Evolutionary conservation across 345 rosid genomes (phyloP), one percentile per base, ranked within the genome.

Genomic region (Boechera divaricarpa): DNA sequence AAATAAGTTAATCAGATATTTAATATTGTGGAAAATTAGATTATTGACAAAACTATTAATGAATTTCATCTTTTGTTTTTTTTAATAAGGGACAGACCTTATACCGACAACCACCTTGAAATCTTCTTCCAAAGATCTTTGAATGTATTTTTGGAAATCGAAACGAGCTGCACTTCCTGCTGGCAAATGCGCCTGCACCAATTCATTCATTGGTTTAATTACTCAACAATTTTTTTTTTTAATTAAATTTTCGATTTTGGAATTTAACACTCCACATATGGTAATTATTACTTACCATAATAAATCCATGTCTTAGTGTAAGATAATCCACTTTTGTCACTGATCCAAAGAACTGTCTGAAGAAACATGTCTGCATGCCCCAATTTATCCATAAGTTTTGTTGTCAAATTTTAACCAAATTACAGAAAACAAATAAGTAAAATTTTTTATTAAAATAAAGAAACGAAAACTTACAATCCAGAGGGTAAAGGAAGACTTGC

Each of bases 261-360:
- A 11, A 1, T 42, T 4, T 42, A 42, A 12, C 12, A 42, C 12
- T 41, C 24, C 24, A 51, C 7, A 7, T 32, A 10, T 13, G 56
- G 26, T 55, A 24, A 6, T 26, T 16, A 33, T 36, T 48, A 78
- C 79, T 81, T 79, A 89, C 99, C 83, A 26, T 80, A 60, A 95
- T 92, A 70, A 95, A 95, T 49, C 99, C 99, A 84, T 95, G 96
- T 79, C 99, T 83, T 18, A 95, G 72, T 68, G 96, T 82, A 75
- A 88, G 67, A 86, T 93, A 95, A 80, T 95, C 99, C 53, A 93
- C 85, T 73, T 91, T 93, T 55, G 88, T 88, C 62, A 95, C 93
- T 31, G 99, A 91, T 79, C 86, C 85, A 71, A 87, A 78, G 87
- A 95, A 95, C 69, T 93, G 99, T 80, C 99, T 93, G 68, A 88